These are phyloP conservation scores for Geotrichum fermentans DNA, from an alignment of 1,139 yeast species.

Conservation along the genomic window DNA sequence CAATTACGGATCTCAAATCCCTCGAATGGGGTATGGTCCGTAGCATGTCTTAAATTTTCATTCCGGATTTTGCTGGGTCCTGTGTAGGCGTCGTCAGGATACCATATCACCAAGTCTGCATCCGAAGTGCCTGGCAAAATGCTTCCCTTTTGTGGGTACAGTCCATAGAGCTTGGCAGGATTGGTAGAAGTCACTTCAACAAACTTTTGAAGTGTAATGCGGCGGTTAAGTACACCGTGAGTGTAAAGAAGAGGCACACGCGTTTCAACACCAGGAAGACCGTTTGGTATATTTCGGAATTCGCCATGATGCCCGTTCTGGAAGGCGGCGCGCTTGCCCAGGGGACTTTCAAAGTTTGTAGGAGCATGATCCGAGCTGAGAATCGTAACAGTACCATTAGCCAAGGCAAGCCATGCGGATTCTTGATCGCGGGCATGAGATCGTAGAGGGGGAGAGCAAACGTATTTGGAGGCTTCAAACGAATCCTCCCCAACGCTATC, in stretches of 20 bases:
- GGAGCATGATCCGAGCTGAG: constrained; percentile 49
- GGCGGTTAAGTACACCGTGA: constrained; percentile 42
- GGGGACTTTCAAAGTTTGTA: constrained; percentile 39
- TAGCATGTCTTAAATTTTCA: constrained; percentile 41
- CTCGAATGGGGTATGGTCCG: constrained; percentile 47
- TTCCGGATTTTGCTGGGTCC: constrained; percentile 36
- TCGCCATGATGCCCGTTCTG: constrained; percentile 40
- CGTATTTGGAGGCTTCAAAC: constrained; percentile 46
- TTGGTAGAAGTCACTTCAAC: constrained; percentile 44
- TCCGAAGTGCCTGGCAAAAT: constrained; percentile 42
- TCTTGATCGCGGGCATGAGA: constrained; percentile 38
- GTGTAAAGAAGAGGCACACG: constrained; percentile 44
- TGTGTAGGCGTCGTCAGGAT: constrained; percentile 38
- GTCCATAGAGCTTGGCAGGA: constrained; percentile 45
- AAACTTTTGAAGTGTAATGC: constrained; percentile 42
- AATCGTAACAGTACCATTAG: constrained; percentile 47
- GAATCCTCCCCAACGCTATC: constrained; percentile 16
- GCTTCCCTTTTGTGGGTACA: constrained; percentile 33
- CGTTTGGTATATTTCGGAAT: constrained; percentile 44
- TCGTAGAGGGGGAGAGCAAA: constrained; percentile 49
- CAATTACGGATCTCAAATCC: constrained; percentile 43
- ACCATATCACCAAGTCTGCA: constrained; percentile 46
- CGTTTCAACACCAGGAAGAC: constrained; percentile 47
- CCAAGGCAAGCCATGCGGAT: constrained; percentile 44
- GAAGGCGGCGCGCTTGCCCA: constrained; percentile 34